Percentiles rank a stretch among this genome's conserved stretches.
These are phyloP conservation scores for Garcia nutans DNA, from an alignment of 345 rosid species.

Conservation along the genomic window DNA sequence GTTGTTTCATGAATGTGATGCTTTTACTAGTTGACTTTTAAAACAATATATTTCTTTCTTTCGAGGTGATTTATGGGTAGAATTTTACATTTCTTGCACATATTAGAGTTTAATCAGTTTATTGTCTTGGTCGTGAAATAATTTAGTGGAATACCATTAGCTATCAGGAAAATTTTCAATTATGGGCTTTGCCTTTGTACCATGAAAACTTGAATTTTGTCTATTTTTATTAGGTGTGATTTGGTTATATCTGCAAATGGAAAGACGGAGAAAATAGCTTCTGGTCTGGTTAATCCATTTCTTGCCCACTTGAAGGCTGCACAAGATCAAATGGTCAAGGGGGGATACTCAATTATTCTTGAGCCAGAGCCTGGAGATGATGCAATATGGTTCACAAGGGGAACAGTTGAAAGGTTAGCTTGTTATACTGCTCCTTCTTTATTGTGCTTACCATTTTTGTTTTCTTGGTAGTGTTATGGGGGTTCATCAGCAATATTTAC, in stretches of 20 bases:
- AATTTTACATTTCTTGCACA: background rate
- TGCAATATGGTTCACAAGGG: conserved; percentile 86
- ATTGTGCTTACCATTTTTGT: background rate
- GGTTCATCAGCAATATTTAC: background rate
- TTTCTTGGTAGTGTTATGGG: background rate
- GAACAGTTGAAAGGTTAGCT: conserved; percentile 69
- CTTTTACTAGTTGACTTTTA: background rate
- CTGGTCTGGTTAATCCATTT: conserved; percentile 87
- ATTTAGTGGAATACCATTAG: background rate
- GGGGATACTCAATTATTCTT: conserved; percentile 88
- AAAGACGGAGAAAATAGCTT: conserved; percentile 77
- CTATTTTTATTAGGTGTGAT: conserved; percentile 62
- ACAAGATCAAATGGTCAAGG: conserved; percentile 74
- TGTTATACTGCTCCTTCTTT: background rate
- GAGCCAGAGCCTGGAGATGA: conserved; percentile 52
- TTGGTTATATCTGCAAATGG: conserved; percentile 77
- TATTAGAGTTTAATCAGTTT: background rate
- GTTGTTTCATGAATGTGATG: background rate
- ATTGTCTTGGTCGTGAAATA: background rate
- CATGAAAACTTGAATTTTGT: conserved; percentile 9
- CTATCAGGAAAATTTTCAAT: background rate
- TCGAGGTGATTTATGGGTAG: background rate
- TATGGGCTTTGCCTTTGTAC: background rate
- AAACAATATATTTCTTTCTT: background rate
- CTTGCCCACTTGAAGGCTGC: conserved; percentile 85